phyloP scores from a whole-genome alignment of 208 protist genomes.

The Phytomonas francai region DNA sequence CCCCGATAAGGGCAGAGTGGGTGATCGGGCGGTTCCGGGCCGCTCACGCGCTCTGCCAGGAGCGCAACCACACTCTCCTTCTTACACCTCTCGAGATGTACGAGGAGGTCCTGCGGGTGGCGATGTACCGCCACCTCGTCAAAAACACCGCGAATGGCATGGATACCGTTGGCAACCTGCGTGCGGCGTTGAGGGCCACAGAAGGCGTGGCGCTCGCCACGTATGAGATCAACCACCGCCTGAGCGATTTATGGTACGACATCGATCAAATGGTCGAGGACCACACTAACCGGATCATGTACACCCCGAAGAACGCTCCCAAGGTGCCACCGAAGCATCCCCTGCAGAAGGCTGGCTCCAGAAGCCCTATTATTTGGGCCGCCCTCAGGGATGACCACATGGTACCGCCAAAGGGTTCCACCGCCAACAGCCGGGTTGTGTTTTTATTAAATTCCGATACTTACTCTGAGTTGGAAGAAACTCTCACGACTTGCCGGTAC shows the following conservation, averaged over 20 bases:
- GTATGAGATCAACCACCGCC: constrained; percentile 35
- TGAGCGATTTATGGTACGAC: constrained; percentile 47
- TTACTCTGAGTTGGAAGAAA: too few relatives aligned
- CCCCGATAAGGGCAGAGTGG: constrained; percentile 43
- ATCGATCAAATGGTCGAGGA: constrained; percentile 11
- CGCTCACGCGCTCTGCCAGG: constrained; percentile 16
- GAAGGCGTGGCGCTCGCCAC: constrained; percentile 6
- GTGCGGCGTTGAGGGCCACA: constrained; percentile 3
- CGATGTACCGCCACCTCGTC: constrained; percentile 18
- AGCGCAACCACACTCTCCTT: neutral
- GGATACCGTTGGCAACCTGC: constrained; percentile 11
- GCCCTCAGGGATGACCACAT: too few relatives aligned
- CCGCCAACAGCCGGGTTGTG: too few relatives aligned
- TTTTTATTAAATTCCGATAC: too few relatives aligned
- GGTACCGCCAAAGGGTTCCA: too few relatives aligned
- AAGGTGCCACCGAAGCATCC: too few relatives aligned
- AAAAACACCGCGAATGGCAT: constrained; percentile 10
- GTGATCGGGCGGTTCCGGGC: constrained; percentile 51
- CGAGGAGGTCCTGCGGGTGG: constrained; percentile 14
- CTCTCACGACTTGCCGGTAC: too few relatives aligned
- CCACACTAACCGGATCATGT: constrained; percentile 7
- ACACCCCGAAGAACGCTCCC: constrained; percentile 3
- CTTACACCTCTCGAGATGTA: constrained; percentile 21
- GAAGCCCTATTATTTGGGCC: too few relatives aligned
- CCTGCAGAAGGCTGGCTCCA: too few relatives aligned